A percentile compares a stretch with the other conserved stretches of the same genome.
Conservation (phyloP, 2,329 filamentous ascomycete genomes). For the Talaromyces albobiverticillius region DNA sequence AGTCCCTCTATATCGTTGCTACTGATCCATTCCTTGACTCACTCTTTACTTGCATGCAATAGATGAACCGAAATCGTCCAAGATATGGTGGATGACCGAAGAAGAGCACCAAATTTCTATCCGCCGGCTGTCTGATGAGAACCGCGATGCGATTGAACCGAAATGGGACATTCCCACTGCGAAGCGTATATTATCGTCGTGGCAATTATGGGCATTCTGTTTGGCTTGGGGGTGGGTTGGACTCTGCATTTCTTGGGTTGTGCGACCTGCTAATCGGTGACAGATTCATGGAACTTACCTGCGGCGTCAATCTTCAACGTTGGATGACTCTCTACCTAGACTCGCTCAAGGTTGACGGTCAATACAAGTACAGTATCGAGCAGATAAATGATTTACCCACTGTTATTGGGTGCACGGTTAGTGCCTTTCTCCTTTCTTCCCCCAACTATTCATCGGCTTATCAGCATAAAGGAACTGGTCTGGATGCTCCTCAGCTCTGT, state of each 20-base stretch:
- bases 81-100: slow-evolving; percentile 7
- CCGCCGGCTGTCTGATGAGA: neutral
- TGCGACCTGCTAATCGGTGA: neutral
- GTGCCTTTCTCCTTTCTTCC: neutral
- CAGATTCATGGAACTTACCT: slow-evolving; percentile 3
- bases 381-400: slow-evolving; percentile 9
- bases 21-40: neutral
- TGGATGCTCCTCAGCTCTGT: slow-evolving; percentile 3
- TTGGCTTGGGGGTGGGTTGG: slow-evolving; percentile 5
- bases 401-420: slow-evolving; percentile 4
- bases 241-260: neutral
- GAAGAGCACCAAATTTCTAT: slow-evolving; percentile 4
- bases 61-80: slow-evolving; percentile 8
- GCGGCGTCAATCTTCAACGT: slow-evolving; percentile 6
- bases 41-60: neutral
- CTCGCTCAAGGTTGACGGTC: slow-evolving; percentile 1
- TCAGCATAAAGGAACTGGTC: slow-evolving; percentile 6
- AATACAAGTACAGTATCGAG: slow-evolving; percentile 6
- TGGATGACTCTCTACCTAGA: slow-evolving; percentile 9
- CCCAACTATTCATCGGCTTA: neutral
- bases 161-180: neutral
- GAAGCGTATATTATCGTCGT: slow-evolving; percentile 2
- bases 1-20: no score
- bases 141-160: neutral
- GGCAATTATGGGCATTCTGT: slow-evolving; percentile 5